These are phyloP conservation scores for Pestalotiopsis sp. DNA, from an alignment of 2,329 filamentous ascomycete species.

Conservation along the genomic window DNA sequence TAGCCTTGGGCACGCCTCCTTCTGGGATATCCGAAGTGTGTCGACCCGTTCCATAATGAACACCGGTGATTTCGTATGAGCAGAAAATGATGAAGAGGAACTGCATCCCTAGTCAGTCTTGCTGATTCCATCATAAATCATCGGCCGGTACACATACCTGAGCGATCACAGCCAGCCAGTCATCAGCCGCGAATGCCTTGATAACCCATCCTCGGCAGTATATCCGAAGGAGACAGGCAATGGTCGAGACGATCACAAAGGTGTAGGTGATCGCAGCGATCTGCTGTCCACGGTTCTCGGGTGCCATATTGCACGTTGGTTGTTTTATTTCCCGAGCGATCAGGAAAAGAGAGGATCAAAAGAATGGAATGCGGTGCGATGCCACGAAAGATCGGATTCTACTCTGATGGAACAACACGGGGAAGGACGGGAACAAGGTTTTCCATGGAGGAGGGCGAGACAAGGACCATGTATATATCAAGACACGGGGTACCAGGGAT, in stretches of 20 bases:
- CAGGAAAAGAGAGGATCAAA: background rate
- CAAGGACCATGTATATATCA: background rate
- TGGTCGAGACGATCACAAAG: slow-evolving; percentile 37
- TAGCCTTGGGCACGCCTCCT: slow-evolving; percentile 26
- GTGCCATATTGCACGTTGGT: background rate
- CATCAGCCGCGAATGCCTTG: slow-evolving; percentile 34
- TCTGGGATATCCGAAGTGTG: slow-evolving; percentile 22
- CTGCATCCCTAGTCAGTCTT: slow-evolving; percentile 8
- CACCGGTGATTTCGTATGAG: slow-evolving; percentile 29
- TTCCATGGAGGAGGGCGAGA: background rate
- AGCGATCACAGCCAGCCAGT: slow-evolving; percentile 35
- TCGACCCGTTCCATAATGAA: slow-evolving; percentile 29
- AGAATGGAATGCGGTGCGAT: background rate
- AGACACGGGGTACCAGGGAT: background rate
- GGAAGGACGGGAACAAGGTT: background rate
- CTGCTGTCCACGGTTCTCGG: slow-evolving; percentile 24
- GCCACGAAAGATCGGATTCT: background rate
- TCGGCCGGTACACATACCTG: slow-evolving; percentile 25
- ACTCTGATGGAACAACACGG: background rate
- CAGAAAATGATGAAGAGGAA: slow-evolving; percentile 28
- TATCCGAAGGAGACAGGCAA: slow-evolving; percentile 30
- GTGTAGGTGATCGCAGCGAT: slow-evolving; percentile 29
- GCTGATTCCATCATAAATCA: background rate
- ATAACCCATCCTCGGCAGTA: slow-evolving; percentile 35
- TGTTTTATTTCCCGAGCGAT: background rate